These are phyloP conservation scores for Nemania sp. DNA, from an alignment of 2,329 filamentous ascomycete genomes.

Conservation along the genomic window DNA sequence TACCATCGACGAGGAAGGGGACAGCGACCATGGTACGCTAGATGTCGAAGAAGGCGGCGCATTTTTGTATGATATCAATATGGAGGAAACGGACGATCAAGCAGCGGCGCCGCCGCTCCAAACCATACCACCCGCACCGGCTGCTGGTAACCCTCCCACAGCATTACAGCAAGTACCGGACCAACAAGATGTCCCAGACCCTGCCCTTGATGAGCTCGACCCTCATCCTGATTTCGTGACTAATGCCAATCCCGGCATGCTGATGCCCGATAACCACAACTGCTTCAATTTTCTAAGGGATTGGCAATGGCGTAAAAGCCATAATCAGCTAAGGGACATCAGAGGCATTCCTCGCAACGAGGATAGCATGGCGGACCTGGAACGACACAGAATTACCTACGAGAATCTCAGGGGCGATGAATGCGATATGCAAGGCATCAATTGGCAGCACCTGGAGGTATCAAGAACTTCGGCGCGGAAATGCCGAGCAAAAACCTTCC, in stretches of 20 bases:
- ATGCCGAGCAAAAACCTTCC: slow-evolving; percentile 53
- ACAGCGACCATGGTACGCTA: slow-evolving; percentile 30
- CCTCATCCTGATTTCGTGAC: slow-evolving; percentile 39
- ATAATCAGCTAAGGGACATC: slow-evolving; percentile 12
- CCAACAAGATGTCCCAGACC: slow-evolving; percentile 10
- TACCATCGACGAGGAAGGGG: slow-evolving; percentile 16
- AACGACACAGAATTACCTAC: slow-evolving; percentile 40
- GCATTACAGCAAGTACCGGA: slow-evolving; percentile 3
- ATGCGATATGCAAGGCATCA: slow-evolving; percentile 62
- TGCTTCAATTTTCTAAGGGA: slow-evolving; percentile 54
- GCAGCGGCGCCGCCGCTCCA: slow-evolving; percentile 8
- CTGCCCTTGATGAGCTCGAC: slow-evolving; percentile 5
- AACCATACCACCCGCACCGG: background rate
- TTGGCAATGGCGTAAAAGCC: slow-evolving; percentile 47
- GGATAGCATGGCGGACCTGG: slow-evolving; percentile 23
- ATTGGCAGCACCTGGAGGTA: slow-evolving; percentile 59
- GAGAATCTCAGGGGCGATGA: slow-evolving; percentile 57
- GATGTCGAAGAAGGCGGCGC: slow-evolving; percentile 37
- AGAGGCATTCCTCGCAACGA: slow-evolving; percentile 24
- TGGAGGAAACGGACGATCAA: slow-evolving; percentile 28
- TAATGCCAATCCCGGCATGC: slow-evolving; percentile 40
- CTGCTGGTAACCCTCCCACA: background rate
- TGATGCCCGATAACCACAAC: slow-evolving; percentile 54
- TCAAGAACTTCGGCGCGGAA: slow-evolving; percentile 53
- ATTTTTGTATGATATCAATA: slow-evolving; percentile 27